Percentiles rank a stretch among this genome's conserved stretches.
Conservation (phyloP, 2,329 filamentous ascomycete species). For the Teratosphaeriaceae sp. region DNA sequence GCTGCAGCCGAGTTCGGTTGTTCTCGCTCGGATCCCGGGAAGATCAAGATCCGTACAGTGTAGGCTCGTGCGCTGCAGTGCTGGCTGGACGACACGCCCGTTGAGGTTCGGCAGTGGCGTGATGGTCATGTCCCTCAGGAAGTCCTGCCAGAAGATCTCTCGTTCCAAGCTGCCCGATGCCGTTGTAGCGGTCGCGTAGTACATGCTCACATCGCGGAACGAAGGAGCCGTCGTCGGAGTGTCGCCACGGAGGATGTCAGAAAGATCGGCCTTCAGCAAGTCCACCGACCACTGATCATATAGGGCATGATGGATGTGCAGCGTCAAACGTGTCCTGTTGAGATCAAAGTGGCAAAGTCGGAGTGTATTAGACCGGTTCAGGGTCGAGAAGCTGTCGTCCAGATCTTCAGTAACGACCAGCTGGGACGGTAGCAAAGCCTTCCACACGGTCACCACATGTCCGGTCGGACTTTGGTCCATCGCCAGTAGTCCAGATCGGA, state of each 20-base stretch:
- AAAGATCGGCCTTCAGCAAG: constrained; percentile 66
- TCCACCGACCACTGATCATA: constrained; percentile 89
- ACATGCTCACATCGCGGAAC: constrained; percentile 54
- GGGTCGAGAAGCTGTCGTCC: constrained; percentile 13
- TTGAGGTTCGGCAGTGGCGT: constrained; percentile 54
- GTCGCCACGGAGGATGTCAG: constrained; percentile 39
- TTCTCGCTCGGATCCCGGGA: constrained; percentile 6
- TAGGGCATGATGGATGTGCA: constrained; percentile 71
- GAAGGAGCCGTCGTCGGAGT: constrained; percentile 42
- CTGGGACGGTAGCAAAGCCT: constrained; percentile 30
- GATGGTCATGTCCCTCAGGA: constrained; percentile 53
- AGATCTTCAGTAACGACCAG: constrained; percentile 22
- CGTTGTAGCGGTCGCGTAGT: constrained; percentile 36
- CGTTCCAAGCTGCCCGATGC: constrained; percentile 32
- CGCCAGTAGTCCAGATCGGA: constrained; percentile 66
- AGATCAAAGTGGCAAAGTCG: constrained; percentile 60
- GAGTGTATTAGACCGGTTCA: constrained; percentile 37
- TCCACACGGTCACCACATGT: constrained; percentile 62
- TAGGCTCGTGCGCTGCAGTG: constrained; percentile 19
- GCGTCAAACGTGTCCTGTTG: constrained; percentile 25
- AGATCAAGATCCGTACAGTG: constrained; percentile 9
- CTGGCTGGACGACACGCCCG: constrained; percentile 23
- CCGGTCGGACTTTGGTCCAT: constrained; percentile 32
- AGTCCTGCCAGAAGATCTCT: constrained; percentile 62
- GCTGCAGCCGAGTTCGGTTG: constrained; percentile 40